phyloP scores from a whole-genome alignment of 2,329 filamentous ascomycete genomes.

The Cladorrhinum sp. region DNA sequence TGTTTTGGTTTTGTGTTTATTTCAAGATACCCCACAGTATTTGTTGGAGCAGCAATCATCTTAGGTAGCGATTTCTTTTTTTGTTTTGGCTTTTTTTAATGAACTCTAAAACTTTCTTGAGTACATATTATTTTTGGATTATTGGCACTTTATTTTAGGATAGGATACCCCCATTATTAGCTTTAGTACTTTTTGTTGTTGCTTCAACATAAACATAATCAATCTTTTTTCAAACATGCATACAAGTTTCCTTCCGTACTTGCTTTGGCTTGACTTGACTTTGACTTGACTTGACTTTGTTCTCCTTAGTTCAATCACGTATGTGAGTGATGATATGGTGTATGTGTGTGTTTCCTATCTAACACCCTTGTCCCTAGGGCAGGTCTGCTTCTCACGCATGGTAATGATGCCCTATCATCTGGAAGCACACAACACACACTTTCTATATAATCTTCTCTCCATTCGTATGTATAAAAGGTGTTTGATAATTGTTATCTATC shows the following conservation, averaged over 20 bases:
- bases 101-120: not conserved
- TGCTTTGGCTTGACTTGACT: not conserved
- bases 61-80: not conserved
- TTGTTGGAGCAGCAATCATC: not conserved
- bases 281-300: too few relatives aligned
- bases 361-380: not conserved
- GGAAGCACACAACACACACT: too few relatives aligned
- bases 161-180: not conserved
- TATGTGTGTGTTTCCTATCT: not conserved
- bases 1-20: not conserved
- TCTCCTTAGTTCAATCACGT: too few relatives aligned
- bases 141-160: not conserved
- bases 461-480: too few relatives aligned
- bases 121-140: not conserved
- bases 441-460: too few relatives aligned
- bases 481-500: too few relatives aligned
- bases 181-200: not conserved
- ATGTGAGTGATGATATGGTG: not conserved
- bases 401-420: not conserved
- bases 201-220: not conserved
- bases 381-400: not conserved
- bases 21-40: not conserved
- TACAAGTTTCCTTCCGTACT: not conserved
- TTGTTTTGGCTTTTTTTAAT: not conserved
- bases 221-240: not conserved